Evolutionary conservation across 768 basidiomycete species (phyloP).

Genomic region (Hydnomerulius pinastri): DNA sequence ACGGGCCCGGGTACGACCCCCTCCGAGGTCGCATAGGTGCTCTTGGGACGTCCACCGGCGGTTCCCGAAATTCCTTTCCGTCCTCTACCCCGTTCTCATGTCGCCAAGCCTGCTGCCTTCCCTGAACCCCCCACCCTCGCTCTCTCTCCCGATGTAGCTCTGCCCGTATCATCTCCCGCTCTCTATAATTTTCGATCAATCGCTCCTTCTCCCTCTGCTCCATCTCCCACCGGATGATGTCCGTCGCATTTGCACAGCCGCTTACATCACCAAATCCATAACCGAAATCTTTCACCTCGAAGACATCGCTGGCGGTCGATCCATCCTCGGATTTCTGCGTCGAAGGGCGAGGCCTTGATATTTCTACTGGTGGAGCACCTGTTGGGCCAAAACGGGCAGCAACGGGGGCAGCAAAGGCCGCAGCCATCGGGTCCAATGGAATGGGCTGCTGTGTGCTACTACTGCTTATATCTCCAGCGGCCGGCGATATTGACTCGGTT

Average conservation of each 20-base stretch:
- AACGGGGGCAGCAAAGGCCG: background rate
- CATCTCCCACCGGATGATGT: constrained; percentile 30
- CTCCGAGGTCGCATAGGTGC: constrained; percentile 31
- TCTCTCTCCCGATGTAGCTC: constrained; percentile 17
- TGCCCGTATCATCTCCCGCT: constrained; percentile 14
- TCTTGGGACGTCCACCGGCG: constrained; percentile 17
- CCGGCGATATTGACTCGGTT: background rate
- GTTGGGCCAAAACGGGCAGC: background rate
- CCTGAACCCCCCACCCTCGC: constrained; percentile 14
- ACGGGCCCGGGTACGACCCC: constrained; percentile 35
- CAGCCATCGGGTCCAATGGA: background rate
- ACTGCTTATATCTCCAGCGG: background rate
- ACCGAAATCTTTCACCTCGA: constrained; percentile 62
- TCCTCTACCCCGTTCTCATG: constrained; percentile 29
- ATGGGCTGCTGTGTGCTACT: constrained; percentile 1
- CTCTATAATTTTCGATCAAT: constrained; percentile 9
- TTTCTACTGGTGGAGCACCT: background rate
- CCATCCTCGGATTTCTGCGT: constrained; percentile 13
- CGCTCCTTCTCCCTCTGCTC: constrained; percentile 29
- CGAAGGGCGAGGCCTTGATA: constrained; percentile 3
- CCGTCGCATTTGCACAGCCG: constrained; percentile 36
- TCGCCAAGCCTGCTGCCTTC: constrained; percentile 21
- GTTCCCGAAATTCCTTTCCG: constrained; percentile 24
- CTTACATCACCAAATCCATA: constrained; percentile 59
- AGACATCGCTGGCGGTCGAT: constrained; percentile 38